A percentile compares a stretch with the other conserved stretches of the same genome.
Conservation (phyloP, 371 early-diverging fungal genomes). For the Basidiobolus meristosporus region DNA sequence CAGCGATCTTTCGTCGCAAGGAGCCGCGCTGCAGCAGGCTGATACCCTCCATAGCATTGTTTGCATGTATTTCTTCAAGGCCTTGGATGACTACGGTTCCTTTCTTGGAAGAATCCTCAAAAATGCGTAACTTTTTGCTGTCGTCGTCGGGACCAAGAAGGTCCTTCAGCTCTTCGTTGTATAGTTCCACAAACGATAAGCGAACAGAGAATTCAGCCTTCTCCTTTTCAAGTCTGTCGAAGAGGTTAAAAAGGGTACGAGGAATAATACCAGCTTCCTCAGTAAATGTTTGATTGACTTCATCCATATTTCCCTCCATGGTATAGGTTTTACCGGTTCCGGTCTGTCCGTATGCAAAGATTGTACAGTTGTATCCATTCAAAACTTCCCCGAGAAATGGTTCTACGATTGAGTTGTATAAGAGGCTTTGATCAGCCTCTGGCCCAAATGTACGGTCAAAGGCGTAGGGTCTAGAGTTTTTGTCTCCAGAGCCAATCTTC, state of each 20-base stretch:
- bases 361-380: slow-evolving; percentile 92
- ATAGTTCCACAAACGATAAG: slow-evolving; percentile 88
- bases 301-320: slow-evolving; percentile 64
- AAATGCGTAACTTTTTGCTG: slow-evolving; percentile 29
- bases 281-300: slow-evolving; percentile 9
- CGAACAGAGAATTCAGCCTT: slow-evolving; percentile 49
- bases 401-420: too few species aligned
- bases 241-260: slow-evolving; percentile 63
- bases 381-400: too few species aligned
- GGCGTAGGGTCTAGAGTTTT: too few species aligned
- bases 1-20: slow-evolving; percentile 60
- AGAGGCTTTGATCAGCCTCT: slow-evolving; percentile 13
- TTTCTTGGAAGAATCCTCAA: slow-evolving; percentile 40
- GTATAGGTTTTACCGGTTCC: slow-evolving; percentile 85
- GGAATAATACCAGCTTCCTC: slow-evolving; percentile 81
- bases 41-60: slow-evolving; percentile 53
- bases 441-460: slow-evolving; percentile 4
- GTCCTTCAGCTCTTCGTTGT: slow-evolving; percentile 95
- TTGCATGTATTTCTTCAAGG: slow-evolving; percentile 55
- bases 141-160: slow-evolving; percentile 37
- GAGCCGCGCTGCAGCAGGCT: slow-evolving; percentile 54
- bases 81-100: slow-evolving; percentile 64
- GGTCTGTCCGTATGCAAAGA: slow-evolving; percentile 92
- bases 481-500: too few species aligned
- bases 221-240: slow-evolving; percentile 35